Base-by-base conservation (phyloP, 352 stramenopile species). In the Plasmopara halstedii region DNA sequence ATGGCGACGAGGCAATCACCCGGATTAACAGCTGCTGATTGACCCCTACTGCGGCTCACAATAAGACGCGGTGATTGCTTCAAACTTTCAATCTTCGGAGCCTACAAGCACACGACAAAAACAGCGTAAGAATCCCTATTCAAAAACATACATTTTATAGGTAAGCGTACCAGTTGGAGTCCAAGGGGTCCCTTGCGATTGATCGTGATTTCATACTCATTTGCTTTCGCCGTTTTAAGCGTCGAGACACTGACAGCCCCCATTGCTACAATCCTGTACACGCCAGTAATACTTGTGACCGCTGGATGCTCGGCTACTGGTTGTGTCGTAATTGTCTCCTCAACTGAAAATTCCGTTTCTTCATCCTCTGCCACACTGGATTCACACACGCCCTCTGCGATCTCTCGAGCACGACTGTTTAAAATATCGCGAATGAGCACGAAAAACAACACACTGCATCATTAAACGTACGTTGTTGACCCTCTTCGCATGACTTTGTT, bases 201-300 rank as follows among this genome's bases (percentile, higher is more conserved):
- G 58, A 91, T 82, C n/a, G 53, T 64, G 37, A 91, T 65, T 53
- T 88, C 74, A 39, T 91, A 91, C 48, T 91, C 80, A 44, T 91
- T 91, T 8, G 80, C 62, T 53, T 88, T 88, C 43, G 71, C 68
- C 23, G 58, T 76, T 46, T 71, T 73, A 17, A 88, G 44, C 4
- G 71, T 88, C 17, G 76, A 88, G n/a, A 91, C 74, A 45, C 77
- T 88, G 27, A 88, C 76, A 42, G 75, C 80, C 23, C 64, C 62
- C 80, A 88, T 88, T 18, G 74, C 74, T 11, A 84, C 75, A 10
- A 84, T 73, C 49, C 77, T 75, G 51, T 91, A 88, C n/a, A 88
- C 79, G 27, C 79, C 79, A 6, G 79, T 90, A 54, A 91, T 86
- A 42, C 72, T 88, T 34, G 71, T 77, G 35, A 90, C 73, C 6